Base-by-base conservation (phyloP, 2,329 filamentous ascomycete genomes). In the Aspergillus brasiliensis region DNA sequence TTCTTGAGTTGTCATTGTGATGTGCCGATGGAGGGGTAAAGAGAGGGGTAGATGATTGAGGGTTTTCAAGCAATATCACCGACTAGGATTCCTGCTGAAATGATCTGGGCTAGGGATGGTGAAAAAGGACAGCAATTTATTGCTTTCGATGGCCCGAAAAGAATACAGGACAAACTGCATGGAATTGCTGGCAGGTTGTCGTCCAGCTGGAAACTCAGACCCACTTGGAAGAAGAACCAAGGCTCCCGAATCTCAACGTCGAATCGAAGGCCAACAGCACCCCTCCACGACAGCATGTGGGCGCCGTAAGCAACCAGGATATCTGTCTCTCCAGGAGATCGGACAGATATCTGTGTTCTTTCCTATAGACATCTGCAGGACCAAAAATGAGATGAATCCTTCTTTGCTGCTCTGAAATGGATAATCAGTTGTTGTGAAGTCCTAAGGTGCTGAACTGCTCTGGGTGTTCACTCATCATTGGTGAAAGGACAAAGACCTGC, bases 1-100 rank as follows among this genome's bases (percentile, higher is more conserved):
- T 53, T 71, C 38, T n/a, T 62, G 27, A 49, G 38, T 15, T n/a
- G 49, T 58, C 67, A 68, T 70, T 38, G 31, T 62, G 27, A 51
- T 54, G 23, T 15, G 19, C 60, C 15, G 25, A 15, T 49, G n/a
- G 46, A 49, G 17, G 25, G 46, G 13, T 13, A 44, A 44, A 23
- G 6, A 28, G 46, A 15, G 15, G 46, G 13, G 46, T 10, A 28
- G 46, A 15, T 23, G 25, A 3, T 31, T 28, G 23, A 8, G 5
- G 13, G 15, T n/a, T n/a, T 28, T 7, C 21, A 48, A 25, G 6
- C 10, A 4, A 13, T 13, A 8, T n/a, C 15, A 15, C 1, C 23
- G 15, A 23, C 7, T 17, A 27, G 15, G 6, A 48, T 48, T 27
- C 10, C 25, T 11, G 15, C 15, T 28, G 1, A 19, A 13, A 7